A percentile compares a stretch with the other conserved stretches of the same genome.
Evolutionary conservation across 1,284 basidiomycete species (phyloP).

Genomic region (Spongiforma sp.): DNA sequence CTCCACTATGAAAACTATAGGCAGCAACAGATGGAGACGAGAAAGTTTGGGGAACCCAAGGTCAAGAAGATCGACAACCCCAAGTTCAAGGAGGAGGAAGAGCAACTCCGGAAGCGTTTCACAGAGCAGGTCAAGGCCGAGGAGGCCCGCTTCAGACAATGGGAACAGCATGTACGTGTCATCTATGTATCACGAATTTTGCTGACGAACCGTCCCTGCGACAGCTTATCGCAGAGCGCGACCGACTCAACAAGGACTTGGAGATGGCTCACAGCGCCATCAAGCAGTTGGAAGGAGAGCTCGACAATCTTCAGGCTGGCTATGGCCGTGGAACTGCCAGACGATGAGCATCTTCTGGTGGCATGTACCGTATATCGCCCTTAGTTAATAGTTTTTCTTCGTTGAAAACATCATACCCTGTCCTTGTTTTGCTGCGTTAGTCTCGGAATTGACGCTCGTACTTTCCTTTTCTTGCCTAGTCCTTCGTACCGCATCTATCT

Average conservation of each 20-base stretch:
- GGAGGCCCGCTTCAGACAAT: conserved; percentile 97
- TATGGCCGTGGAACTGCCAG: conserved; percentile 79
- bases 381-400: conserved; percentile 5
- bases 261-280: conserved; percentile 92
- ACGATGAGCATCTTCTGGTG: conserved; percentile 48
- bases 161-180: conserved; percentile 93
- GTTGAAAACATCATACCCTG: conserved; percentile 30
- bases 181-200: conserved; percentile 4
- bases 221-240: conserved; percentile 94
- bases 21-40: conserved; percentile 99
- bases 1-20: conserved; percentile 98
- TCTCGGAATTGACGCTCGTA: conserved; percentile 8
- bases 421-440: conserved; percentile 9
- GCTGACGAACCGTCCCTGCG: conserved; percentile 18
- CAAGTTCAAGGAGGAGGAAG: conserved; percentile 99
- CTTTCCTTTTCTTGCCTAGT: conserved; percentile 7
- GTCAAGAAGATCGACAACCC: conserved; percentile 99
- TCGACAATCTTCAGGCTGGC: conserved; percentile 88
- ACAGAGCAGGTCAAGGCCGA: conserved; percentile 99
- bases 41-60: conserved; percentile 99
- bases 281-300: conserved; percentile 88
- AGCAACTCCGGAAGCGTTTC: conserved; percentile 94
- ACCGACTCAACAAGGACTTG: conserved; percentile 96
- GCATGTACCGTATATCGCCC: conserved; percentile 1
- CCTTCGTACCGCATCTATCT: no score